Base-by-base conservation (phyloP, 495 filamentous ascomycete species). In the Xylaria nigripes region DNA sequence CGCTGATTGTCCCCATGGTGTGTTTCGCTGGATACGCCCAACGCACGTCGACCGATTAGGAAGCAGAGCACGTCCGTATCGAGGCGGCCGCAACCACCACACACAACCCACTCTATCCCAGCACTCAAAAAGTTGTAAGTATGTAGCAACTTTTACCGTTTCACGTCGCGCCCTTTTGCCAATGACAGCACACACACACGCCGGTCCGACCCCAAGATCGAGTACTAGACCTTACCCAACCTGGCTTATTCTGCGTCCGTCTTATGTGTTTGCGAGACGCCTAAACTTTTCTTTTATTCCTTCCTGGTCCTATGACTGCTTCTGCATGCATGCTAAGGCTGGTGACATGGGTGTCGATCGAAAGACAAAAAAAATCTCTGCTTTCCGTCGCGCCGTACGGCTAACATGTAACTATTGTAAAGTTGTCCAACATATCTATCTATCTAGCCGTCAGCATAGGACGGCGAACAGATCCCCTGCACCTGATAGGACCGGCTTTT, bases 261-360 rank as follows among this genome's bases (percentile, higher is more conserved):
- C 12, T 25, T 21, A 18, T n/a, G n/a, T n/a, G n/a, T n/a, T n/a
- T n/a, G n/a, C n/a, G n/a, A n/a, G n/a, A n/a, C n/a, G n/a, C n/a
- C n/a, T n/a, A n/a, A n/a, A n/a, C n/a, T n/a, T n/a, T n/a, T n/a
- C n/a, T n/a, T n/a, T n/a, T n/a, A n/a, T n/a, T n/a, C n/a, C n/a
- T n/a, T 46, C 19, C 21, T 22, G 34, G 29, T 50, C 53, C 53
- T 50, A 50, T 55, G 53, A 55, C 53, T 45, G n/a, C 46, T 36
- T 13, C 22, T 50, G 19, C 40, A 55, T 55, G 53, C 51, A 53
- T 46, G 50, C 24, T 22, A 41, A 30, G 34, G 24, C 8, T 43
- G 24, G 44, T 45, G 45, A 3, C 44, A 27, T 54, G 41, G 51
- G 30, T 54, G 47, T 30, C 45, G 41, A 53, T 45, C 40, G n/a